Percentiles rank a stretch among this genome's conserved stretches.
Evolutionary conservation across 495 filamentous ascomycete species (phyloP).

Genomic region (Podospora didyma): DNA sequence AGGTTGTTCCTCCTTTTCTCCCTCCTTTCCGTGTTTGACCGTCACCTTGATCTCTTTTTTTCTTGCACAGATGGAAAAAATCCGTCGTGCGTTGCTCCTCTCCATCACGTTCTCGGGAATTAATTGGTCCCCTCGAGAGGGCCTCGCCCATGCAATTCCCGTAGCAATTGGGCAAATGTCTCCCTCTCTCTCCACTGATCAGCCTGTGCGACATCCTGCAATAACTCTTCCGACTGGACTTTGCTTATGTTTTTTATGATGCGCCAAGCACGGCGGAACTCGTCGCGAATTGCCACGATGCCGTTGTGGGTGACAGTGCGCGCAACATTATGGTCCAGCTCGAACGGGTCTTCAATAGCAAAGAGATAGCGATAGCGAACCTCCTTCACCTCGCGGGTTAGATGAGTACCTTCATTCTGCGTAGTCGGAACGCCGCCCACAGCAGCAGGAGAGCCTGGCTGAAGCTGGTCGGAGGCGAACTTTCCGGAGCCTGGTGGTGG

Average conservation of each 20-base stretch:
- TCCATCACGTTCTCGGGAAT: no score
- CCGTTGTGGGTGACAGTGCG: constrained; percentile 73
- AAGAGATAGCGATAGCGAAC: constrained; percentile 76
- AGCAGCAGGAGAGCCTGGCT: background rate
- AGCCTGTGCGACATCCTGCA: constrained; percentile 31
- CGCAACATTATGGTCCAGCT: constrained; percentile 77
- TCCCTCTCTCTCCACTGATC: constrained; percentile 23
- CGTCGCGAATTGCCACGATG: constrained; percentile 70
- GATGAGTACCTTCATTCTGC: background rate
- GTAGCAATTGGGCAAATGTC: constrained; percentile 31
- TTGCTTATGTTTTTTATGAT: constrained; percentile 49
- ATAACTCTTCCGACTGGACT: constrained; percentile 28
- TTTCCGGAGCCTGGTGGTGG: background rate
- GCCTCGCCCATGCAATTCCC: constrained; percentile 37
- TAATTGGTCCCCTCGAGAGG: no score
- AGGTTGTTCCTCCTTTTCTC: no score
- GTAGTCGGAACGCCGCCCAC: background rate
- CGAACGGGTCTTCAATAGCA: constrained; percentile 85
- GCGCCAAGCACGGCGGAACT: constrained; percentile 69
- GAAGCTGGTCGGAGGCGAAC: background rate
- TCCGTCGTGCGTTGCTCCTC: no score
- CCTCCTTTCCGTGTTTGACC: no score
- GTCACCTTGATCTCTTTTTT: no score
- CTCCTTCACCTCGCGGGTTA: constrained; percentile 49
- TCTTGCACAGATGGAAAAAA: no score